Evolutionary conservation across 306 rosid genomes (phyloP).

Genomic region (Lablab purpureus): DNA sequence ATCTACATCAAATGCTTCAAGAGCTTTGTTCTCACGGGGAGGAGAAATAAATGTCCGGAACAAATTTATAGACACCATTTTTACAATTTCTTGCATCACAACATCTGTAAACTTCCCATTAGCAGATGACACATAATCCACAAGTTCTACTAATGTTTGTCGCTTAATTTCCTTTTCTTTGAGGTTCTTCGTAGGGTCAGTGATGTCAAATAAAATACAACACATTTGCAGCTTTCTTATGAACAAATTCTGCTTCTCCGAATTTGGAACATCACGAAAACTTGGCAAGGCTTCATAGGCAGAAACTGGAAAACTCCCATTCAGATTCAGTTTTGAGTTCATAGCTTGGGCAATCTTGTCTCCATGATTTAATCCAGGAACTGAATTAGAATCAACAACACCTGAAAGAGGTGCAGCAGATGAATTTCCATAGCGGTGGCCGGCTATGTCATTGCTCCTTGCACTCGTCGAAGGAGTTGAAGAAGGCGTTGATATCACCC

Average conservation of each 20-base stretch:
- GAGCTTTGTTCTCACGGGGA: constrained; percentile 76
- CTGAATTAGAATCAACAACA: constrained; percentile 55
- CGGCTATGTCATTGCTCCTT: constrained; percentile 58
- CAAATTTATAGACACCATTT: constrained; percentile 83
- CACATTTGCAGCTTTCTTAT: constrained; percentile 87
- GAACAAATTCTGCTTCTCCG: constrained; percentile 87
- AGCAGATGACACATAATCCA: constrained; percentile 85
- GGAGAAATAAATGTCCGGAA: constrained; percentile 82
- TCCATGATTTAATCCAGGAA: constrained; percentile 63
- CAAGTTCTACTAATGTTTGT: constrained; percentile 88
- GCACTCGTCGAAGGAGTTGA: constrained; percentile 68
- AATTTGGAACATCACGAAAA: constrained; percentile 84
- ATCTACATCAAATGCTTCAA: constrained; percentile 87
- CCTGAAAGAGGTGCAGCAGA: constrained; percentile 58
- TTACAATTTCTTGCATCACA: constrained; percentile 80
- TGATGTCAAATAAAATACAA: constrained; percentile 77
- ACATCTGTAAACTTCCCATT: constrained; percentile 82
- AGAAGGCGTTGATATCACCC: constrained; percentile 69
- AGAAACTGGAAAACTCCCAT: constrained; percentile 64
- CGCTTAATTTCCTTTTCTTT: constrained; percentile 91
- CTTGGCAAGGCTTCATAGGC: constrained; percentile 84
- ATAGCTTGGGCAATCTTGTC: constrained; percentile 63
- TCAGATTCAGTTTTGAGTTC: constrained; percentile 73
- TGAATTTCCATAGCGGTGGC: constrained; percentile 58
- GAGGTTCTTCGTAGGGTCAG: constrained; percentile 81